Percentiles rank a stretch among this genome's conserved stretches.
phyloP scores from a whole-genome alignment of 345 rosid genomes.

The Ricinus communis region DNA sequence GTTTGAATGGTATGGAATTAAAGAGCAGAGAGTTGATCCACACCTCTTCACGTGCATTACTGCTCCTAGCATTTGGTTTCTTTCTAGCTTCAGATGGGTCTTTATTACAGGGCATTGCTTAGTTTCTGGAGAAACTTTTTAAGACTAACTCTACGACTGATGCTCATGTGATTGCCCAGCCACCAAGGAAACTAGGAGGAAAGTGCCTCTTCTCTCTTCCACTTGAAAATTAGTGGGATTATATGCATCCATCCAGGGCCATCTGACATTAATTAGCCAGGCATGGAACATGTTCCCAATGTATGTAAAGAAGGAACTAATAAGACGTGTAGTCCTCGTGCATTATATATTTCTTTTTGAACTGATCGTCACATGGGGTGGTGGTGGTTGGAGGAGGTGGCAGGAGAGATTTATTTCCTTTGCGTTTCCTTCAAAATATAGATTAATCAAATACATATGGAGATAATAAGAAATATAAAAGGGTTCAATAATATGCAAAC shows the following conservation, averaged over 20 bases:
- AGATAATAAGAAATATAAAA: too few species aligned
- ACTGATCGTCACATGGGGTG: constrained; percentile 46
- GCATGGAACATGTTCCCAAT: constrained; percentile 33
- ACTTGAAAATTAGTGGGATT: not conserved
- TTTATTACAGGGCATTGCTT: not conserved
- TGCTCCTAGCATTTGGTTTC: too few species aligned
- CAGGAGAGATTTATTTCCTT: not conserved
- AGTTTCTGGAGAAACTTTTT: too few species aligned
- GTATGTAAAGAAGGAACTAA: constrained; percentile 11
- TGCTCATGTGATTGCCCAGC: constrained; percentile 3
- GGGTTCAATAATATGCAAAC: too few species aligned
- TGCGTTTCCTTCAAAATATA: constrained; percentile 9
- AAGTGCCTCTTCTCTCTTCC: too few species aligned
- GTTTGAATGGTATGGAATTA: too few species aligned
- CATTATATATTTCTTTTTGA: constrained; percentile 5
- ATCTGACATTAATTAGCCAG: not conserved
- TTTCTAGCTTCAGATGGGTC: not conserved
- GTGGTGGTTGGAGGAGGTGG: constrained; percentile 22
- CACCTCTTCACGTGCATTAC: too few species aligned
- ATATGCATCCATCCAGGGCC: too few species aligned
- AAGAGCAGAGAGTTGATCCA: too few species aligned
- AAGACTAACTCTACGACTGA: too few species aligned
- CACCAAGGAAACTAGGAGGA: constrained; percentile 12
- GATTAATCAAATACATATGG: not conserved
- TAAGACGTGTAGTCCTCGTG: not conserved